Conservation (phyloP, 208 protist species). For the Leishmania guyanensis region DNA sequence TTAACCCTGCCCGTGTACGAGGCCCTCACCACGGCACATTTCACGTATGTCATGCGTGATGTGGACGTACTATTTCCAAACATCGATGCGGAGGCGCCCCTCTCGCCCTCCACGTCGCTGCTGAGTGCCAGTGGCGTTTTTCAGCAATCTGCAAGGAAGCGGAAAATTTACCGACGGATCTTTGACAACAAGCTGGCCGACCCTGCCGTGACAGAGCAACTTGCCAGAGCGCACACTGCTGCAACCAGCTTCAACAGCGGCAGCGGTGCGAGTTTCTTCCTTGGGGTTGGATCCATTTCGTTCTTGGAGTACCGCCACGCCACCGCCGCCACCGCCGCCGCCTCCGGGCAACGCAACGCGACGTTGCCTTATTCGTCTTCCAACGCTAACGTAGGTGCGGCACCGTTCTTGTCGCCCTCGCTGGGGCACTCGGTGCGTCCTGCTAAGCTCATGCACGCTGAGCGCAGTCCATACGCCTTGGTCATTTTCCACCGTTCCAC, state of each 20-base stretch:
- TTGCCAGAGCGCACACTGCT: neutral
- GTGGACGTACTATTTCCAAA: slow-evolving; percentile 37
- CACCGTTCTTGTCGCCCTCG: neutral
- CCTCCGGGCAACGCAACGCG: neutral
- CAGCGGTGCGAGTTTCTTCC: slow-evolving; percentile 16
- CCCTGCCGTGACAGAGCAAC: slow-evolving; percentile 20
- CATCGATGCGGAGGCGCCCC: slow-evolving; percentile 20
- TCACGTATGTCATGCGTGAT: slow-evolving; percentile 38
- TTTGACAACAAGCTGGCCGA: slow-evolving; percentile 33
- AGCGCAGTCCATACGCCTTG: slow-evolving; percentile 35
- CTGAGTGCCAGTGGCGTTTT: slow-evolving; percentile 16
- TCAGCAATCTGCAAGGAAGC: slow-evolving; percentile 28
- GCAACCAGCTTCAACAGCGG: neutral
- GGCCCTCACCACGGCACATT: slow-evolving; percentile 23
- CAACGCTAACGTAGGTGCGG: neutral
- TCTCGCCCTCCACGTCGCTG: slow-evolving; percentile 1
- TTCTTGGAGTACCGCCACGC: slow-evolving; percentile 35
- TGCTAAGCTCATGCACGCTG: slow-evolving; percentile 28
- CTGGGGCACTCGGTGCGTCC: slow-evolving; percentile 11
- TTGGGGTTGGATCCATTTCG: slow-evolving; percentile 29
- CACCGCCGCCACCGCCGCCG: neutral
- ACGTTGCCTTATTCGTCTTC: neutral
- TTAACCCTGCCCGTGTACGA: slow-evolving; percentile 27
- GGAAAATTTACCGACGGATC: slow-evolving; percentile 28
- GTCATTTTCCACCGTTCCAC: slow-evolving; percentile 32